Evolutionary conservation across 805 yeast genomes (phyloP).

Genomic region (Ogataea nakhonphanomensis): DNA sequence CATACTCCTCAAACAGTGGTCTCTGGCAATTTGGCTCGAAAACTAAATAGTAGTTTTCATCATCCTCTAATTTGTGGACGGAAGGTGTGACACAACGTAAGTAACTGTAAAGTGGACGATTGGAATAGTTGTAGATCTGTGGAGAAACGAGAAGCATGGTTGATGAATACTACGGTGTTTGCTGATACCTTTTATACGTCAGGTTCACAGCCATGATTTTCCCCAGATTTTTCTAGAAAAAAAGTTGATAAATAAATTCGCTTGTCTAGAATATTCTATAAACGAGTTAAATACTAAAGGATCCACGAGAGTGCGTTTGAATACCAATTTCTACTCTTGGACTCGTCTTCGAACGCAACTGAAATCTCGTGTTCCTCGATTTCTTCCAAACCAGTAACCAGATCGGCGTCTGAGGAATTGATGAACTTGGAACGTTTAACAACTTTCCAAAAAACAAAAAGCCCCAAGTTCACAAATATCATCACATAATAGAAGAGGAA

Average conservation of each 20-base stretch:
- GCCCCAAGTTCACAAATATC: conserved; percentile 38
- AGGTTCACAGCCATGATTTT: conserved; percentile 4
- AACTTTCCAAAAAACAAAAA: conserved; percentile 37
- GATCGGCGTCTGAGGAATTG: conserved; percentile 36
- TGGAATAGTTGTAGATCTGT: conserved; percentile 4
- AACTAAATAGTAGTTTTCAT: conserved; percentile 22
- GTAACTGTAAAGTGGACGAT: conserved; percentile 1
- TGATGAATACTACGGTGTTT: neutral
- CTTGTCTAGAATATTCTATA: conserved; percentile 14
- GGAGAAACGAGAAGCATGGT: conserved; percentile 24
- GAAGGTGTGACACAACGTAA: conserved; percentile 10
- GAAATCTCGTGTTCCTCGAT: conserved; percentile 38
- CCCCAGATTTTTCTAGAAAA: conserved; percentile 16
- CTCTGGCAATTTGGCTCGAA: conserved; percentile 17
- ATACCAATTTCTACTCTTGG: conserved; percentile 8
- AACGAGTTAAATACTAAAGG: neutral
- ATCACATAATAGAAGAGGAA: conserved; percentile 43
- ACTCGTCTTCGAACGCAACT: conserved; percentile 6
- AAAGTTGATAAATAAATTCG: neutral
- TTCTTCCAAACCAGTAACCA: conserved; percentile 37
- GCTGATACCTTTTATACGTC: neutral
- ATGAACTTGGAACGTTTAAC: conserved; percentile 36
- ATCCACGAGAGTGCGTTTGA: conserved; percentile 11
- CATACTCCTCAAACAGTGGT: conserved; percentile 22
- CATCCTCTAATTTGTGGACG: conserved; percentile 19